Evolutionary conservation across 1,139 yeast species (phyloP), one percentile per base, ranked within the genome.

Genomic region (Kodamaea suecica): DNA sequence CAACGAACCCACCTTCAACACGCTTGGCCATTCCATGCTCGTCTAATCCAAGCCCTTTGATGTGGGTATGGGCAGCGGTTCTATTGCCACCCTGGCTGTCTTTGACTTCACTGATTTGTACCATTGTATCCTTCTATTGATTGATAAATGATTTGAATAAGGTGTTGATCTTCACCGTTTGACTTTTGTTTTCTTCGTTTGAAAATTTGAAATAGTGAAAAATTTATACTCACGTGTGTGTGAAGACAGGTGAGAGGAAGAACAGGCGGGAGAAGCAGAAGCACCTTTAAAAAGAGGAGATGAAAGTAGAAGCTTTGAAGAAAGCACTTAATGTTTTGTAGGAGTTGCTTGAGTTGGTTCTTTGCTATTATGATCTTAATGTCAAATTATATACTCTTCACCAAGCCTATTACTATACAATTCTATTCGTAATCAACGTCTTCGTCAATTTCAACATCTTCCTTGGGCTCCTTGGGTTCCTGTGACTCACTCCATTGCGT

Each of bases 401-500:
- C n/a, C n/a, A n/a, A n/a, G 21, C 6, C 21, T 19, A 9, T 6
- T 19, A 6, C 21, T 19, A 6, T 6, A 19, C 6, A 6, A 5
- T 5, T 5, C 33, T 37, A 36, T 23, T 39, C 45, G 16, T 31
- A 31, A 19, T 39, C 45, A 16, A 27, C 48, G 14, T 78, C 84
- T 4, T 73, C 80, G 5, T 71, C 50, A 34, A 83, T 90, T 12
- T 75, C 56, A 23, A 23, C 17, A 43, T 80, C 87, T 43, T 90
- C 97, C 26, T 76, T 73, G 1, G 97, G 97, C 55, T 90, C 97
- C 56, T 90, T 90, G 14, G 97, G 97, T 58, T 92, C 99, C 59
- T 92, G 98, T 5, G 80, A 69, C 55, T 94, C 99, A 17, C 88
- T 80, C 98, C 98, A 92, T 55, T 92, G 99, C 0, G 98, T 92